phyloP scores from a whole-genome alignment of 2,329 filamentous ascomycete genomes.

The Didymella arachidicola region DNA sequence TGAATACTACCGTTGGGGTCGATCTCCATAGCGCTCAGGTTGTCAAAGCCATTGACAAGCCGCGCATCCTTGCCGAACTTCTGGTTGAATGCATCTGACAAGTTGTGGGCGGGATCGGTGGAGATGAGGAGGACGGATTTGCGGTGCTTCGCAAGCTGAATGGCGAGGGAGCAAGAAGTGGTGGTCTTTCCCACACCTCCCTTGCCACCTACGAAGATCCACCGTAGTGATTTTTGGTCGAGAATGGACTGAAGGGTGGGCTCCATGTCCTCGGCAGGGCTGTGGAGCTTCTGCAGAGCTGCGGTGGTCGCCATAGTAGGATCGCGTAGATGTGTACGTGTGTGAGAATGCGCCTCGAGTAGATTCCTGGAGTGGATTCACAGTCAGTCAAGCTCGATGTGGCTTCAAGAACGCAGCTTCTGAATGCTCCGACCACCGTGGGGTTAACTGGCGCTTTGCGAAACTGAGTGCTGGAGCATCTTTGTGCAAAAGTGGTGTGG shows the following conservation, averaged over 20 bases:
- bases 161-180: conserved; percentile 97
- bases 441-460: background rate
- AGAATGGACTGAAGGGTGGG: conserved; percentile 93
- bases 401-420: conserved; percentile 8
- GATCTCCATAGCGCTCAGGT: conserved; percentile 98
- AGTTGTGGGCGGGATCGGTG: conserved; percentile 96
- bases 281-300: conserved; percentile 55
- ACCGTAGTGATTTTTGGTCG: conserved; percentile 92
- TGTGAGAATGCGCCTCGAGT: background rate
- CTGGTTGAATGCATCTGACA: conserved; percentile 96
- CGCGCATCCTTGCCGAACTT: conserved; percentile 99
- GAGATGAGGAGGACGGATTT: conserved; percentile 97
- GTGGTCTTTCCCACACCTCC: conserved; percentile 99
- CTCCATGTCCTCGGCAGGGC: conserved; percentile 72
- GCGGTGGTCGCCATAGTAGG: conserved; percentile 50
- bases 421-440: conserved; percentile 11
- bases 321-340: background rate
- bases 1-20: conserved; percentile 98
- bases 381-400: conserved; percentile 15
- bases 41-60: conserved; percentile 88
- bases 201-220: conserved; percentile 99
- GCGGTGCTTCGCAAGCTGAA: conserved; percentile 93
- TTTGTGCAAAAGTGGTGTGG: background rate
- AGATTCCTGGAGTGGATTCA: conserved; percentile 1
- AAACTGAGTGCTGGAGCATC: background rate